These are phyloP conservation scores for Cladosporium sp. DNA, from an alignment of 2,329 filamentous ascomycete genomes.

Conservation along the genomic window DNA sequence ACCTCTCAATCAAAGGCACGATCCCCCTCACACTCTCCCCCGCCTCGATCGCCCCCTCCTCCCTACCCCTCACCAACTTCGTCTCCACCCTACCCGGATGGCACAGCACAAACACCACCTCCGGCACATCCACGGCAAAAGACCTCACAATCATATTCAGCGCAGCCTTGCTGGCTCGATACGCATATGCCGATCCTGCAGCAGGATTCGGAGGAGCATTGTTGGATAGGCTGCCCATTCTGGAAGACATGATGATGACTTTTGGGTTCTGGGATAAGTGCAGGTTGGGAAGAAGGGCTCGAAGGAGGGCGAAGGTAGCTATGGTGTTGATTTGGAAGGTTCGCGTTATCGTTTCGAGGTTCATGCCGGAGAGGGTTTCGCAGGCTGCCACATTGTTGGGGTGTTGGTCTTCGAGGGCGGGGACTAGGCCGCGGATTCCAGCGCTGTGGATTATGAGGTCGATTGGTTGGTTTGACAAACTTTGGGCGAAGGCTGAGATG, in stretches of 20 bases:
- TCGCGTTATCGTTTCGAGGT: slow-evolving; percentile 33
- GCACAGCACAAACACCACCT: slow-evolving; percentile 39
- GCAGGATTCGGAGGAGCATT: slow-evolving; percentile 29
- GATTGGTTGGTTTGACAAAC: slow-evolving; percentile 26
- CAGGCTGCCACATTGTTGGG: slow-evolving; percentile 36
- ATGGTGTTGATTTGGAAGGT: slow-evolving; percentile 41
- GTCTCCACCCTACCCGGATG: slow-evolving; percentile 47
- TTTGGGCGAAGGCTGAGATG: slow-evolving; percentile 20
- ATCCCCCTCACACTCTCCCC: slow-evolving; percentile 40
- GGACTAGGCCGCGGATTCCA: slow-evolving; percentile 43
- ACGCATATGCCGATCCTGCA: slow-evolving; percentile 43
- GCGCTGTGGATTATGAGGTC: slow-evolving; percentile 42
- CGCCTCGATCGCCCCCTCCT: slow-evolving; percentile 42
- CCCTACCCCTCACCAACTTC: slow-evolving; percentile 39
- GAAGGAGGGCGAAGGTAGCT: slow-evolving; percentile 40
- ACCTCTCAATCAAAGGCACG: slow-evolving; percentile 34
- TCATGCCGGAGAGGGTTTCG: slow-evolving; percentile 41
- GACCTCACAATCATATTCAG: slow-evolving; percentile 44
- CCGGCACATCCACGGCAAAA: slow-evolving; percentile 41
- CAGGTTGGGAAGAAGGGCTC: slow-evolving; percentile 35
- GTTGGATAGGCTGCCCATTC: slow-evolving; percentile 42
- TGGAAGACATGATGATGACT: slow-evolving; percentile 41
- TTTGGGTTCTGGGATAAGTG: slow-evolving; percentile 22
- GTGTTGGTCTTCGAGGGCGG: slow-evolving; percentile 21
- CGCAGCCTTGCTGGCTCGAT: slow-evolving; percentile 45